These are phyloP conservation scores for Penicillium sp. DNA, from an alignment of 2,329 filamentous ascomycete species.

Conservation along the genomic window DNA sequence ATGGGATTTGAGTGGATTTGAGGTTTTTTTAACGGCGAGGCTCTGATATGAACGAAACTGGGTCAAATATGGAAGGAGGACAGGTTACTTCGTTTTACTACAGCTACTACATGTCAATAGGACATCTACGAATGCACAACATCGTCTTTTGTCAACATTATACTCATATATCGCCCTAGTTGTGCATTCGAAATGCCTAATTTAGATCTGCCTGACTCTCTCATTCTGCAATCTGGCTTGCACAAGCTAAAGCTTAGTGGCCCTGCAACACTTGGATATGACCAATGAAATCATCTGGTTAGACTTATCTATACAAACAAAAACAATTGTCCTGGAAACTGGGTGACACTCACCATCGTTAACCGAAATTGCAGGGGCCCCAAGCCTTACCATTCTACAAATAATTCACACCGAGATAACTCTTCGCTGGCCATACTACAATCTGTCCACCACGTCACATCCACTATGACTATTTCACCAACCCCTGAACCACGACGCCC, in stretches of 20 bases:
- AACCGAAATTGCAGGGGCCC: too few relatives aligned
- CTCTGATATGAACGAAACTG: conserved; percentile 4
- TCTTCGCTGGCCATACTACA: too few relatives aligned
- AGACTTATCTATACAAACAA: too few relatives aligned
- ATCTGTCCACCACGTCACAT: not conserved
- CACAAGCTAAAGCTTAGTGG: too few relatives aligned
- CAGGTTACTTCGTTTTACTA: conserved; percentile 2
- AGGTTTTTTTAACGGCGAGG: conserved; percentile 1
- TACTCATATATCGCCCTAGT: not conserved
- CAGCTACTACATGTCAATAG: not conserved
- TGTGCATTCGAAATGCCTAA: not conserved
- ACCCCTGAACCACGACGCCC: not conserved
- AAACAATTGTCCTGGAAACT: too few relatives aligned
- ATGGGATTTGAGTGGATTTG: conserved; percentile 8
- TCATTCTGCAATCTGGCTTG: not conserved
- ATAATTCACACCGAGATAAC: not conserved
- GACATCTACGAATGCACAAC: conserved; percentile 2
- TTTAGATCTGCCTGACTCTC: not conserved
- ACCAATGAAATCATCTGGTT: too few relatives aligned
- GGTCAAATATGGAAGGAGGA: conserved; percentile 8
- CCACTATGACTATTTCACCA: not conserved
- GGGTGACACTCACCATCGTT: too few relatives aligned
- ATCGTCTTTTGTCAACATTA: not conserved
- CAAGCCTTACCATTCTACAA: not conserved
- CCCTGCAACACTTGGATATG: too few relatives aligned